These are phyloP conservation scores for Helotiales sp. DNA, from an alignment of 2,329 filamentous ascomycete species.

Conservation along the genomic window DNA sequence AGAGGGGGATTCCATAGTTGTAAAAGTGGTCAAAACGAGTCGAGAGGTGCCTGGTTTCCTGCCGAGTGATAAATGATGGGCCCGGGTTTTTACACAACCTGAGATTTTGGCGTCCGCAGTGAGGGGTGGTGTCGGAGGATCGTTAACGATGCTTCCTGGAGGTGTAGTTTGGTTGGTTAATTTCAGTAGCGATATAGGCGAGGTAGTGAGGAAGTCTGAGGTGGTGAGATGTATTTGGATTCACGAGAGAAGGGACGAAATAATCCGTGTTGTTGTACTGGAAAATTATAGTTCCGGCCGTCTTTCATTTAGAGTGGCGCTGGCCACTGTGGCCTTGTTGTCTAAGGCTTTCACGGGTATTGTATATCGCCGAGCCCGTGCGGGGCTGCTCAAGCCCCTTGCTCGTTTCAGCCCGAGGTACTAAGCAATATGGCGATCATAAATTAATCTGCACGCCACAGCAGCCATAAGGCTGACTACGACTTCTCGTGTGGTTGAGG, in stretches of 20 bases:
- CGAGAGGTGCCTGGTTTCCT: too few species aligned
- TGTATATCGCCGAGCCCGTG: not conserved
- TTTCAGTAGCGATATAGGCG: not conserved
- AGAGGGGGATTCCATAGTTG: too few species aligned
- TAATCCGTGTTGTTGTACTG: not conserved
- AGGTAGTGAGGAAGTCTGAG: not conserved
- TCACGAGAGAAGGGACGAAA: not conserved
- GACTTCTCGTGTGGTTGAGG: not conserved
- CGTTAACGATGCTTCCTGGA: too few species aligned
- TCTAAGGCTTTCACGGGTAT: too few species aligned
- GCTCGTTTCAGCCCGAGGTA: not conserved
- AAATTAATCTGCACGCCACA: not conserved
- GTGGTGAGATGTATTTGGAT: not conserved
- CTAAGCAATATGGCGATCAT: not conserved
- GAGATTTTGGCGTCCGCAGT: not conserved
- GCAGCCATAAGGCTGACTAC: constrained; percentile 7
- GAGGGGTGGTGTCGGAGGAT: not conserved
- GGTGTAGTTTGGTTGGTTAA: not conserved
- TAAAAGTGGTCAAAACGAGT: too few species aligned
- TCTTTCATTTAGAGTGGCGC: not conserved
- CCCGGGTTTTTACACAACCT: too few species aligned
- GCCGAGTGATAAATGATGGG: too few species aligned
- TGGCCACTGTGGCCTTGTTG: not conserved
- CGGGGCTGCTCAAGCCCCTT: not conserved
- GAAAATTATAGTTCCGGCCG: not conserved